A percentile compares a stretch with the other conserved stretches of the same genome.
Evolutionary conservation across 148 eudicot genomes (phyloP).

Genomic region (Pharnaceum exiguum): DNA sequence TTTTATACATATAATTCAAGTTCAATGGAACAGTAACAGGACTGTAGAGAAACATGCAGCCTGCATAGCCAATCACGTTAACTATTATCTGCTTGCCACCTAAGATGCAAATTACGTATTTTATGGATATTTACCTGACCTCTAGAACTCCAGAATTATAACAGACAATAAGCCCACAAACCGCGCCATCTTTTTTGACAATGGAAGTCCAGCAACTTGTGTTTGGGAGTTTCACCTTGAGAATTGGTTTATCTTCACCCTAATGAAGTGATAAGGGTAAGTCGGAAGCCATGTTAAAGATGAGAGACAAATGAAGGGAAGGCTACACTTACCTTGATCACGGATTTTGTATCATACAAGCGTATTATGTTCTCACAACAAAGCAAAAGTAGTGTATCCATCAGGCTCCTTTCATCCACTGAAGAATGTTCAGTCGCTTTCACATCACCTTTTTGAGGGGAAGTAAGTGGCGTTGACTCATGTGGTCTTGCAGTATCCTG

Average conservation of each 20-base stretch:
- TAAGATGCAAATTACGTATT: background rate
- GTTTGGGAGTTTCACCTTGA: slow-evolving; percentile 51
- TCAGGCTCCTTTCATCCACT: slow-evolving; percentile 23
- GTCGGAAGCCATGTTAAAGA: background rate
- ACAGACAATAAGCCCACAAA: slow-evolving; percentile 42
- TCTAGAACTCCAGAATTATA: slow-evolving; percentile 63
- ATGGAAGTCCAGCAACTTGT: slow-evolving; percentile 72
- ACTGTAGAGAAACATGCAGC: background rate
- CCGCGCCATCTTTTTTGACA: slow-evolving; percentile 40
- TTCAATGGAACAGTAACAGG: background rate
- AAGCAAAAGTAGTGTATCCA: slow-evolving; percentile 43
- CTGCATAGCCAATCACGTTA: background rate
- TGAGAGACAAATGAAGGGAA: background rate
- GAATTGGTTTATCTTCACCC: slow-evolving; percentile 61
- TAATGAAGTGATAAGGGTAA: slow-evolving; percentile 19
- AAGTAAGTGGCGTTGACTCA: slow-evolving; percentile 24
- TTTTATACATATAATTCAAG: background rate
- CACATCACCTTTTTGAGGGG: slow-evolving; percentile 18
- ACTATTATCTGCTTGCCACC: too few species aligned
- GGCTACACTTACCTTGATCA: slow-evolving; percentile 45
- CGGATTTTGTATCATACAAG: slow-evolving; percentile 41
- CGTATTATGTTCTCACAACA: slow-evolving; percentile 51
- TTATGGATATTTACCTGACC: slow-evolving; percentile 41
- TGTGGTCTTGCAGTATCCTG: slow-evolving; percentile 15
- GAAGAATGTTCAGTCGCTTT: slow-evolving; percentile 20